phyloP scores from a whole-genome alignment of 805 yeast species.

The Hemisphaericaspora nanyangensis region DNA sequence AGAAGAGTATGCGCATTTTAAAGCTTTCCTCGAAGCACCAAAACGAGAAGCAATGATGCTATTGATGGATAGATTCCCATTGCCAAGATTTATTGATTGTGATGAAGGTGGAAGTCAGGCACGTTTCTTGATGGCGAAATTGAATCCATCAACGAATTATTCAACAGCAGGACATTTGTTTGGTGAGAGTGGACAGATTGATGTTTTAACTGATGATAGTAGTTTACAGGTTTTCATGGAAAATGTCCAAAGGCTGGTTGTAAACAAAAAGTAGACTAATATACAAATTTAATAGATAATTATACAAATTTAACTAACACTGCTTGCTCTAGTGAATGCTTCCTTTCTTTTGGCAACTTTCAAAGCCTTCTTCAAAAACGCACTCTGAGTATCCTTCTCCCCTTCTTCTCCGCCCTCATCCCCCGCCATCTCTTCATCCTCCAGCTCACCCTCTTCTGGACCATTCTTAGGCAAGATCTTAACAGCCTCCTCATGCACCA shows the following conservation, averaged over 20 bases:
- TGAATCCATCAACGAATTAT: conserved; percentile 63
- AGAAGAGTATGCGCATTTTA: conserved; percentile 57
- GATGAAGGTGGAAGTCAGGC: conserved; percentile 79
- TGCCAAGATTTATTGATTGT: conserved; percentile 69
- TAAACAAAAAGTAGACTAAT: conserved; percentile 12
- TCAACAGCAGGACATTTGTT: conserved; percentile 22
- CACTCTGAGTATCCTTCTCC: background rate
- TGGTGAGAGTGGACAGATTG: conserved; percentile 9
- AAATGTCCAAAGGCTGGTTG: conserved; percentile 41
- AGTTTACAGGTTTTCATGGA: conserved; percentile 56
- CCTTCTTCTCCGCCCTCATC: conserved; percentile 3
- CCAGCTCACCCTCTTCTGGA: conserved; percentile 15
- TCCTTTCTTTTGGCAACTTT: background rate
- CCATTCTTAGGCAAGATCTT: conserved; percentile 20
- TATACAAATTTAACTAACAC: background rate
- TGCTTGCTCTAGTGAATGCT: background rate
- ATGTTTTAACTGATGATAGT: conserved; percentile 56
- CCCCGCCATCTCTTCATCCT: conserved; percentile 11
- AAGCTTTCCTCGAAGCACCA: conserved; percentile 57
- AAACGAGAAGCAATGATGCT: conserved; percentile 63
- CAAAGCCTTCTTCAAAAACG: conserved; percentile 3
- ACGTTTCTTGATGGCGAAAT: conserved; percentile 63
- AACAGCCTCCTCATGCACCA: conserved; percentile 24
- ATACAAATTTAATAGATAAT: background rate
- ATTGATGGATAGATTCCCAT: conserved; percentile 62